phyloP scores from a whole-genome alignment of 164 flowering plant species.

The Macadamia tetraphylla region DNA sequence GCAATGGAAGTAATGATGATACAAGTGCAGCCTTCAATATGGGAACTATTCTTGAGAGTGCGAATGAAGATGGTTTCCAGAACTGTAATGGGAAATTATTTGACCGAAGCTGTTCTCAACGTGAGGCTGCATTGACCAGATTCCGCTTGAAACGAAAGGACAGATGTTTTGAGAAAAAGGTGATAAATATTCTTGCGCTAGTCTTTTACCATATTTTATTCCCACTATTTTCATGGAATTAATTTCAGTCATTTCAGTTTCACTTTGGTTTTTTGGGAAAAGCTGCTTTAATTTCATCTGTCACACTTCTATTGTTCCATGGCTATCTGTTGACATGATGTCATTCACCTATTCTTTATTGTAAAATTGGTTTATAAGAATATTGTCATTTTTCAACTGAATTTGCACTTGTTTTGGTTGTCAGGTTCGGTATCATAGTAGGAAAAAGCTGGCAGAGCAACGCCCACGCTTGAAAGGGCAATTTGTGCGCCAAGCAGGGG shows the following conservation, averaged over 20 bases:
- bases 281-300: not conserved
- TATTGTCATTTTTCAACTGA: slow-evolving; percentile 3
- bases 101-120: slow-evolving; percentile 25
- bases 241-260: too few relatives aligned
- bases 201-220: not conserved
- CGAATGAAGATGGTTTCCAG: slow-evolving; percentile 18
- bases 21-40: slow-evolving; percentile 10
- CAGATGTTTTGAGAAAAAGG: slow-evolving; percentile 60
- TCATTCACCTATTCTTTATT: not conserved
- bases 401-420: slow-evolving; percentile 1
- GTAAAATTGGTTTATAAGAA: not conserved
- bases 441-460: slow-evolving; percentile 56
- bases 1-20: slow-evolving; percentile 22
- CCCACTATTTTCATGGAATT: not conserved
- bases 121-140: slow-evolving; percentile 47
- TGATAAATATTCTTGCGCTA: slow-evolving; percentile 1
- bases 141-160: slow-evolving; percentile 51
- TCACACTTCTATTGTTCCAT: not conserved
- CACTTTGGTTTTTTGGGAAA: not conserved
- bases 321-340: not conserved
- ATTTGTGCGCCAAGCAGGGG: slow-evolving; percentile 38
- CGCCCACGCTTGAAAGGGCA: slow-evolving; percentile 56
- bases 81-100: slow-evolving; percentile 16
- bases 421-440: slow-evolving; percentile 58
- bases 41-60: slow-evolving; percentile 11